phyloP scores from a whole-genome alignment of 2,329 filamentous ascomycete genomes.

The Aspergillus viridinutans region DNA sequence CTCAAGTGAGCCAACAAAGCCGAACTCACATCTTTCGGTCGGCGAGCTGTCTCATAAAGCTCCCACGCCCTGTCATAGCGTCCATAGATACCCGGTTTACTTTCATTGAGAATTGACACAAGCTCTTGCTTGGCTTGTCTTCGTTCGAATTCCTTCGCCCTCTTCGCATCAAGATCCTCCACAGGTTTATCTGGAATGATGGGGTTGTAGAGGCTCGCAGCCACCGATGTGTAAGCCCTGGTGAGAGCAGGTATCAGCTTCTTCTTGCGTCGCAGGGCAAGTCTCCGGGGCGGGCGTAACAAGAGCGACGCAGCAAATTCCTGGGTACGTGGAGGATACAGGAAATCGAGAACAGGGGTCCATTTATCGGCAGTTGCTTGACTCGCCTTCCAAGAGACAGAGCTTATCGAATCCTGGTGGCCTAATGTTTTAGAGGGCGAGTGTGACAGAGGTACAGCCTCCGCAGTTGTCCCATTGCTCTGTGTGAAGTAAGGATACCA shows the following conservation, averaged over 20 bases:
- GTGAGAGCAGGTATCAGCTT: conserved; percentile 16
- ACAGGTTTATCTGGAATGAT: conserved; percentile 4
- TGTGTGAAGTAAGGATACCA: conserved; percentile 36
- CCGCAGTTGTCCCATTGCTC: conserved; percentile 24
- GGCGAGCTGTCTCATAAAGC: conserved; percentile 32
- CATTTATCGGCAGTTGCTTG: conserved; percentile 15
- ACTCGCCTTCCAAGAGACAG: conserved; percentile 6
- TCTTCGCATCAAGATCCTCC: conserved; percentile 1
- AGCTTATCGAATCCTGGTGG: conserved; percentile 14
- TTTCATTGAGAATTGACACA: conserved; percentile 11
- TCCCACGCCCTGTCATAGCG: conserved; percentile 42
- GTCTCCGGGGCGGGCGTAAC: conserved; percentile 20
- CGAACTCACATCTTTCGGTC: conserved; percentile 22
- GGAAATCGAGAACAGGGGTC: conserved; percentile 34
- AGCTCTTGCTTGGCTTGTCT: conserved; percentile 17
- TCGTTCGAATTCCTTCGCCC: conserved; percentile 4
- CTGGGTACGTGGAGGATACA: conserved; percentile 35
- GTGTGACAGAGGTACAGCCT: conserved; percentile 32
- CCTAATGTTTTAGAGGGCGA: conserved; percentile 23
- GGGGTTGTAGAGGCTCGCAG: conserved; percentile 9
- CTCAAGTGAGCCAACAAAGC: conserved; percentile 37
- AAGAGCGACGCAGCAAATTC: conserved; percentile 18
- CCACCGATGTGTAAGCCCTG: conserved; percentile 26
- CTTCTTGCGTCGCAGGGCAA: conserved; percentile 25
- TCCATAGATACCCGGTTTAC: neutral